A percentile compares a stretch with the other conserved stretches of the same genome.
phyloP scores from a whole-genome alignment of 1,284 basidiomycete genomes.

The Cutaneotrichosporon sp. region DNA sequence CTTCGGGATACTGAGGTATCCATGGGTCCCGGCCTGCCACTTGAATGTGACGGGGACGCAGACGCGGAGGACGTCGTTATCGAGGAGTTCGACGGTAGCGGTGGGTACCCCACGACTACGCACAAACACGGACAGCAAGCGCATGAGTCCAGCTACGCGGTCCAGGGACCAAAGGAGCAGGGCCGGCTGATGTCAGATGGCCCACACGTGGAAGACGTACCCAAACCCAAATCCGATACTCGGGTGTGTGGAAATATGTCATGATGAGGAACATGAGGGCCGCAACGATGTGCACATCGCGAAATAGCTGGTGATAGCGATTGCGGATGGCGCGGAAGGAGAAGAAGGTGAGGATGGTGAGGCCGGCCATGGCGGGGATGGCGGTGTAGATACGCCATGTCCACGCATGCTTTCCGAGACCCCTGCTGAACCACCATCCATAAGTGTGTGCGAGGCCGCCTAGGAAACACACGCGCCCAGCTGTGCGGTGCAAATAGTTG shows the following conservation, averaged over 20 bases:
- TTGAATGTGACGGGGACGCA: constrained; percentile 18
- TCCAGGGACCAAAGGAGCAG: constrained; percentile 22
- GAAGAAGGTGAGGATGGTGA: constrained; percentile 34
- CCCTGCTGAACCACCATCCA: constrained; percentile 25
- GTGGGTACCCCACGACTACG: constrained; percentile 22
- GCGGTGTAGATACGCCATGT: constrained; percentile 10
- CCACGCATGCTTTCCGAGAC: constrained; percentile 24
- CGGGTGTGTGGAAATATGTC: constrained; percentile 23
- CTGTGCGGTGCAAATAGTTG: constrained; percentile 43
- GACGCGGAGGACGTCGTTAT: constrained; percentile 49
- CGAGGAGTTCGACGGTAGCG: constrained; percentile 55
- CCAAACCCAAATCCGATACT: constrained; percentile 11
- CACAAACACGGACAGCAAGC: not conserved
- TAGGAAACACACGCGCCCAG: constrained; percentile 33
- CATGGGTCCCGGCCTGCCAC: constrained; percentile 44
- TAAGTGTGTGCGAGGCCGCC: constrained; percentile 37
- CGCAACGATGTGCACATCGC: constrained; percentile 26
- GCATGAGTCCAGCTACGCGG: not conserved
- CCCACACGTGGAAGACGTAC: not conserved
- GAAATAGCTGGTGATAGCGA: constrained; percentile 12
- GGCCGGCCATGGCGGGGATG: constrained; percentile 8
- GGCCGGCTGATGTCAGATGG: not conserved
- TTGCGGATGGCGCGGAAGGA: constrained; percentile 46
- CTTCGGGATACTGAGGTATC: constrained; percentile 38
- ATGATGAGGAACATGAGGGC: constrained; percentile 31